Base-by-base conservation (phyloP, 176 grass and related monocot species). In the Panicum miliaceum region DNA sequence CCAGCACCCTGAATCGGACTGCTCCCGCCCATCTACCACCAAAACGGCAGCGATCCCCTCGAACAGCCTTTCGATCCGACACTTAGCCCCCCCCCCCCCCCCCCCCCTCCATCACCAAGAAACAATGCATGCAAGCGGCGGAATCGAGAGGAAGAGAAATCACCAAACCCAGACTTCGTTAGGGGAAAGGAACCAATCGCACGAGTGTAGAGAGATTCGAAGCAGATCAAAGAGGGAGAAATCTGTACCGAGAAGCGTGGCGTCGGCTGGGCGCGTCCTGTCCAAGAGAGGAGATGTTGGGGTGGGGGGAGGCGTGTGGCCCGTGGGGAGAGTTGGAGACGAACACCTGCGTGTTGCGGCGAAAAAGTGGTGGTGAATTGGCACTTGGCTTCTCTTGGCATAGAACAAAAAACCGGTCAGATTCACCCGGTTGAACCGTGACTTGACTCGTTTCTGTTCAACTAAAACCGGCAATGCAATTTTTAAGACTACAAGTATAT, bases 191-290 rank as follows among this genome's bases (percentile, higher is more conserved):
- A 80, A 48, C 16, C 11, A 29, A 51, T 58, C 47, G 67, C 25
- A 19, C 47, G 23, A 62, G 16, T 14, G 3, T 19, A 6, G 51
- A 19, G 20, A 32, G 32, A 25, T 76, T 7, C 19, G 29, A 40
- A 62, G 2, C 16, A 4, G 22, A 16, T 53, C 20, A 34, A 26
- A 18, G 8, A 23, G 23, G 13, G 43, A 84, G 64, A 38, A 75
- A 84, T 80, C n/a, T 2, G 38, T 89, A 75, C 87, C 87, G 9
- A 43, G 46, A 61, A 25, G 63, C 12, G 26, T 15, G 22, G 54
- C n/a, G 69, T 14, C 19, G 60, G 16, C 41, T 12, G 61, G 58
- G 50, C 34, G 62, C 35, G 45, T 47, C 10, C 77, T 32, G 74
- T 40, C 65, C 56, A 58, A 37, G 27, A 56, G 7, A 25, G 20